Base-by-base conservation (phyloP, 1,284 basidiomycete species). In the Puccinia polysora region DNA sequence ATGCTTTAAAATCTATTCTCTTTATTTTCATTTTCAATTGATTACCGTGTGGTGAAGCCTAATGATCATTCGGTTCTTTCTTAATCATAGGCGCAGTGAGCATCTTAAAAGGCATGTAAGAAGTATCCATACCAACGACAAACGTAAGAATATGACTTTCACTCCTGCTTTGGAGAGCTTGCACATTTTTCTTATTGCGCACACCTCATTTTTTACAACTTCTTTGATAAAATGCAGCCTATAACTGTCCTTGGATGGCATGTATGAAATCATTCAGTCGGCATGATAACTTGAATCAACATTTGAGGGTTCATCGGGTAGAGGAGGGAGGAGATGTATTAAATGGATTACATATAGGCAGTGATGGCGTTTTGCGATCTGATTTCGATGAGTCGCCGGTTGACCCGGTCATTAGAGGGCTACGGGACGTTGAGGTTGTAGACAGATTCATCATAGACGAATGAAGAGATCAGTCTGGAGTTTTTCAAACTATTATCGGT, bases 111-210 rank as follows among this genome's bases (percentile, higher is more conserved):
- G 88, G 45, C 89, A 90, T 80, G 84, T 89, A 30, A 79, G 88
- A 75, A 86, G 86, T 76, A 88, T 90, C 65, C 89, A 90, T 79
- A 89, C 88, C 0, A 85, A 88, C 78, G 88, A 89, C 79, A 89
- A 89, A 80, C 89, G 88, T 89, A 40, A 73, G 80, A n/a, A n/a
- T n/a, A n/a, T n/a, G n/a, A n/a, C n/a, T n/a, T n/a, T n/a, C n/a
- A n/a, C n/a, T n/a, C n/a, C n/a, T n/a, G n/a, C n/a, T n/a, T n/a
- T n/a, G n/a, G n/a, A n/a, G n/a, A n/a, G n/a, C n/a, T n/a, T n/a
- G n/a, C 81, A 84, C 20, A 40, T 14, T 18, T 32, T 50, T n/a
- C 10, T 45, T 28, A 83, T 40, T 60, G 71, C 6, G 28, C 2
- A 43, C 63, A 75, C 67, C 68, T 56, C 43, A 69, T n/a, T n/a